Percentiles rank a stretch among this genome's conserved stretches.
Evolutionary conservation across 2,329 filamentous ascomycete species (phyloP).

Genomic region (Fusarium denticulatum): DNA sequence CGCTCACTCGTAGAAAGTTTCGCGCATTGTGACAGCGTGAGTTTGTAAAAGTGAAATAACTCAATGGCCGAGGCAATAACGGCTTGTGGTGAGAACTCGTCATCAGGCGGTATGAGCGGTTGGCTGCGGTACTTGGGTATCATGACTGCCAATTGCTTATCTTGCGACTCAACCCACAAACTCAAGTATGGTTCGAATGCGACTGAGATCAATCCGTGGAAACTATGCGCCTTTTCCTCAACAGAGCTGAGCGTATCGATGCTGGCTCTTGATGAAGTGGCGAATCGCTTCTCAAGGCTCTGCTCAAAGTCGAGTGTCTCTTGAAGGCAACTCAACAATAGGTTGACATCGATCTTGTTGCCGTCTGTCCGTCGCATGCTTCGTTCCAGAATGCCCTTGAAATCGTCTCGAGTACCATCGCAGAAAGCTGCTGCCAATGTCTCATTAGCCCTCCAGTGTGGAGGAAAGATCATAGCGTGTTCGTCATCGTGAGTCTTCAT

Average conservation of each 20-base stretch:
- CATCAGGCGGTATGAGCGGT: slow-evolving; percentile 81
- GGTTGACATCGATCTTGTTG: slow-evolving; percentile 85
- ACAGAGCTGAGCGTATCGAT: slow-evolving; percentile 88
- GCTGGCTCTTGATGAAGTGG: slow-evolving; percentile 77
- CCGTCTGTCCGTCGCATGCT: slow-evolving; percentile 84
- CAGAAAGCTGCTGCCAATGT: slow-evolving; percentile 91
- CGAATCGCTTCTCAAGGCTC: slow-evolving; percentile 84
- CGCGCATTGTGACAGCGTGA: slow-evolving; percentile 91
- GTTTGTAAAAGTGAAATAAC: slow-evolving; percentile 95
- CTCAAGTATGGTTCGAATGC: slow-evolving; percentile 98
- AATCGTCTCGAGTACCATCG: slow-evolving; percentile 94
- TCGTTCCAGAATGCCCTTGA: slow-evolving; percentile 88
- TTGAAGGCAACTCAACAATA: slow-evolving; percentile 88
- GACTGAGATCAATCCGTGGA: slow-evolving; percentile 91
- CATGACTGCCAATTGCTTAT: slow-evolving; percentile 83
- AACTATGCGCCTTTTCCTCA: slow-evolving; percentile 79
- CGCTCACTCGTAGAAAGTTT: slow-evolving; percentile 93
- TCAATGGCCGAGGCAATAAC: slow-evolving; percentile 96
- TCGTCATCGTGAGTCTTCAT: slow-evolving; percentile 96
- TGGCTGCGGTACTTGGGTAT: slow-evolving; percentile 90
- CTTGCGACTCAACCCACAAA: slow-evolving; percentile 96
- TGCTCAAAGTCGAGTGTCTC: slow-evolving; percentile 98
- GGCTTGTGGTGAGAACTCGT: slow-evolving; percentile 90
- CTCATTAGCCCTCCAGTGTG: slow-evolving; percentile 90
- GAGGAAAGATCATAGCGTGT: slow-evolving; percentile 86